Evolutionary conservation across 148 eudicot species (phyloP).

Genomic region (Rhododendron ovatum): DNA sequence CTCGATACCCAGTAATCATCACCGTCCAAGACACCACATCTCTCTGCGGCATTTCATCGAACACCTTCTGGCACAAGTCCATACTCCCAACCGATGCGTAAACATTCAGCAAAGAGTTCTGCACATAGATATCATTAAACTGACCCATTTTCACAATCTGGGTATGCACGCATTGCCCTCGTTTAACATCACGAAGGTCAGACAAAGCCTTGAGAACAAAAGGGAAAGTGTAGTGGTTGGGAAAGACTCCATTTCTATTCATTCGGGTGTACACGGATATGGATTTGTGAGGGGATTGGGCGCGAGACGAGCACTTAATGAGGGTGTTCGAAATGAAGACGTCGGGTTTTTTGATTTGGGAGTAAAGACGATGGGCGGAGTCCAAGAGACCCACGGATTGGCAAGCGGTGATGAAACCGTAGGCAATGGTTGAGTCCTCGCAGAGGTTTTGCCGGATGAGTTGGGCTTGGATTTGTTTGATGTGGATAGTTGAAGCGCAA

Average conservation of each 20-base stretch:
- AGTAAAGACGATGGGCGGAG: conserved; percentile 33
- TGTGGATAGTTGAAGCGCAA: conserved; percentile 26
- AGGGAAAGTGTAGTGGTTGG: conserved; percentile 43
- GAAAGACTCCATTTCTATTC: conserved; percentile 19
- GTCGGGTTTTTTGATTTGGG: conserved; percentile 26
- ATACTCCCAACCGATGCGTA: conserved; percentile 31
- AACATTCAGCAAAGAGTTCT: conserved; percentile 35
- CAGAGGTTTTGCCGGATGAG: conserved; percentile 33
- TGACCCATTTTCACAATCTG: conserved; percentile 33
- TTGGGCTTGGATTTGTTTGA: conserved; percentile 47
- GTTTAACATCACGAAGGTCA: conserved; percentile 19
- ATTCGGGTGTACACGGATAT: conserved; percentile 35
- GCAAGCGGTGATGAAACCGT: conserved; percentile 40
- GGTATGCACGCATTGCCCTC: conserved; percentile 28
- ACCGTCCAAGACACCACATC: conserved; percentile 56
- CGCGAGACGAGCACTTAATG: conserved; percentile 31
- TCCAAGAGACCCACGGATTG: conserved; percentile 22
- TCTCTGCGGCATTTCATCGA: conserved; percentile 47
- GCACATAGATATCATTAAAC: conserved; percentile 33
- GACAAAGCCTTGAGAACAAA: conserved; percentile 36
- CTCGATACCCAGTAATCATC: conserved; percentile 37
- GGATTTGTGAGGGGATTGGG: conserved; percentile 21
- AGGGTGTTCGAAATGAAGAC: conserved; percentile 44
- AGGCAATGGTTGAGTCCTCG: conserved; percentile 33
- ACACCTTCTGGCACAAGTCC: conserved; percentile 27